Evolutionary conservation across 805 yeast species (phyloP).

Genomic region (Isabelozyma pseudorhagii): DNA sequence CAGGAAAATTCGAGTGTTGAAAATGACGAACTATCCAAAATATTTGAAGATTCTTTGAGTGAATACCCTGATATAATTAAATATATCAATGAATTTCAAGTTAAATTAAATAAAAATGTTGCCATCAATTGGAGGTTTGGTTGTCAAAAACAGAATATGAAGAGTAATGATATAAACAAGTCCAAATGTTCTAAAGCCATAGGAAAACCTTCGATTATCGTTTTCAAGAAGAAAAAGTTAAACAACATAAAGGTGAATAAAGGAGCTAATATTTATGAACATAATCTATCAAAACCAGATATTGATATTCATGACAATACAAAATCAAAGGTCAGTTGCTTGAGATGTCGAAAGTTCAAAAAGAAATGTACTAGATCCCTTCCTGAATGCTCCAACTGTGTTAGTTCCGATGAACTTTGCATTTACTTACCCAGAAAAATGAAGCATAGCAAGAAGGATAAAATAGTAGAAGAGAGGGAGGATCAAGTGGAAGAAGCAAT

Average conservation of each 20-base stretch:
- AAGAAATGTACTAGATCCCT: constrained; percentile 27
- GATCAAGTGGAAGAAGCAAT: background rate
- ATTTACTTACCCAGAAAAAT: constrained; percentile 19
- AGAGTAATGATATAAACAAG: constrained; percentile 4
- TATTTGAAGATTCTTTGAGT: constrained; percentile 3
- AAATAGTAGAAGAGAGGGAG: background rate
- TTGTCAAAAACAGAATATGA: background rate
- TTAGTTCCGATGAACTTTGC: constrained; percentile 27
- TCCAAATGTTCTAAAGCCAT: background rate
- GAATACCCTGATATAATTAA: constrained; percentile 15
- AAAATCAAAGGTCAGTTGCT: constrained; percentile 23
- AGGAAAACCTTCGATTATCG: constrained; percentile 14
- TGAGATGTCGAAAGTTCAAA: constrained; percentile 29
- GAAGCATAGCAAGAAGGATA: constrained; percentile 1
- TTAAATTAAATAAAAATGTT: constrained; percentile 2
- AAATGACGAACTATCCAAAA: background rate
- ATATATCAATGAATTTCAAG: constrained; percentile 20
- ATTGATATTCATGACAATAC: constrained; percentile 15
- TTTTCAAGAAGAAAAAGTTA: constrained; percentile 27
- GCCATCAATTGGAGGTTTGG: background rate
- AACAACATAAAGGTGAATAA: background rate
- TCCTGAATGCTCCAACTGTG: constrained; percentile 30
- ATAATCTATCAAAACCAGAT: constrained; percentile 14
- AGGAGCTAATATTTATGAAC: constrained; percentile 17
- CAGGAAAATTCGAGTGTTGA: background rate